These are phyloP conservation scores for Hymenoscyphus occultus DNA, from an alignment of 2,329 filamentous ascomycete species.

Conservation along the genomic window DNA sequence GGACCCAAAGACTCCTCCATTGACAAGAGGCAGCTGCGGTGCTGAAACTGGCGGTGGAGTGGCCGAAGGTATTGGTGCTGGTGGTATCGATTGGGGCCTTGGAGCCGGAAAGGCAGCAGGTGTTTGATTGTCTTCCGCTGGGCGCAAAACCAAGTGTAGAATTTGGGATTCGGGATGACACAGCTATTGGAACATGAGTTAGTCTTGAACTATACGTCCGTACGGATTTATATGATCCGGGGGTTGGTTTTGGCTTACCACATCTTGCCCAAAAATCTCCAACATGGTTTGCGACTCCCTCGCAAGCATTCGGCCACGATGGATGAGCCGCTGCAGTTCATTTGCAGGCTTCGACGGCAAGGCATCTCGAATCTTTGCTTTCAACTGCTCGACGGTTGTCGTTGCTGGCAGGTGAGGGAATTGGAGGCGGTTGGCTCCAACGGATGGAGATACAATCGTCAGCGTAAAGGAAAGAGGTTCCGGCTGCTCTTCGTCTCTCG, in stretches of 20 bases:
- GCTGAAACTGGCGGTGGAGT: constrained; percentile 3
- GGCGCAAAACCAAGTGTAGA: constrained; percentile 52
- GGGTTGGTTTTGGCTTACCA: constrained; percentile 27
- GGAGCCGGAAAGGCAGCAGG: constrained; percentile 8
- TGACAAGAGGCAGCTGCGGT: not conserved
- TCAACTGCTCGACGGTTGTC: constrained; percentile 56
- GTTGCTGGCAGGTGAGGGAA: constrained; percentile 48
- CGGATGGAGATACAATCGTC: constrained; percentile 57
- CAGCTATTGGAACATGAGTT: constrained; percentile 38
- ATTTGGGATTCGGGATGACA: constrained; percentile 47
- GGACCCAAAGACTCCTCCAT: not conserved
- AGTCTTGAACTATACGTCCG: not conserved
- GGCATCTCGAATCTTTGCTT: constrained; percentile 54
- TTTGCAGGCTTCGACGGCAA: constrained; percentile 50
- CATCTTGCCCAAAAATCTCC: constrained; percentile 54
- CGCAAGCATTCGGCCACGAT: constrained; percentile 54
- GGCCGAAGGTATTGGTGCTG: constrained; percentile 4
- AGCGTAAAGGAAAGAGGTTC: constrained; percentile 47
- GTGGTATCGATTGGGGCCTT: not conserved
- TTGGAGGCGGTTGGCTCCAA: constrained; percentile 47
- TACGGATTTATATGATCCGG: constrained; percentile 2
- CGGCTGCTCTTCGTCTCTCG: constrained; percentile 24
- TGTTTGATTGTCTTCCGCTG: constrained; percentile 29
- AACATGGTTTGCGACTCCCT: constrained; percentile 54
- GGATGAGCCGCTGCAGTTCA: constrained; percentile 58